Evolutionary conservation across 495 filamentous ascomycete genomes (phyloP).

Genomic region (Penicillium steckii): DNA sequence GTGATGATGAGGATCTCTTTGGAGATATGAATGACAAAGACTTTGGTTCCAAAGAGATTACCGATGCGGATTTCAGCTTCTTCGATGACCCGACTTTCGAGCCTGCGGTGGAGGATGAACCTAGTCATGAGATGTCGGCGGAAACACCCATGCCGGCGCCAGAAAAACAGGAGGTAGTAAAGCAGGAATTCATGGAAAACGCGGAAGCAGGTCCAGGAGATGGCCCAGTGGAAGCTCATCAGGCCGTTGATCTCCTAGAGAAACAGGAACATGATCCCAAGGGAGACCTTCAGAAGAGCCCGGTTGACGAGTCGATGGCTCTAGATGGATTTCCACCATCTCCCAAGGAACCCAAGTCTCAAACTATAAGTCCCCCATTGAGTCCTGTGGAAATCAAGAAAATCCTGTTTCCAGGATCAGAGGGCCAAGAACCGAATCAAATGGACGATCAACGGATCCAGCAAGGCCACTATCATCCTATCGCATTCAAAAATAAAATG

Average conservation of each 20-base stretch:
- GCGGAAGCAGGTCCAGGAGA: not conserved
- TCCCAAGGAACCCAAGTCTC: constrained; percentile 20
- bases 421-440: constrained; percentile 6
- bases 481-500: constrained; percentile 46
- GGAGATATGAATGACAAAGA: constrained; percentile 71
- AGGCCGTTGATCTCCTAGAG: not conserved
- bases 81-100: constrained; percentile 67
- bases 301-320: constrained; percentile 5
- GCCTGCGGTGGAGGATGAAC: constrained; percentile 19
- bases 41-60: constrained; percentile 79
- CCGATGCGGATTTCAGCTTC: constrained; percentile 87
- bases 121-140: constrained; percentile 7
- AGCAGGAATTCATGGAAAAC: constrained; percentile 9
- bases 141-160: not conserved
- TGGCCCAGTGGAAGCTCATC: not conserved
- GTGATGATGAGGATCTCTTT: constrained; percentile 63
- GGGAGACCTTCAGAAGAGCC: not conserved
- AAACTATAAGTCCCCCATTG: constrained; percentile 49
- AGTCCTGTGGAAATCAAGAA: constrained; percentile 50
- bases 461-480: constrained; percentile 48
- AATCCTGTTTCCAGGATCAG: constrained; percentile 40
- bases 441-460: constrained; percentile 15
- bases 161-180: not conserved
- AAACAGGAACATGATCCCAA: not conserved
- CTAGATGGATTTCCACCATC: constrained; percentile 7